phyloP scores from a whole-genome alignment of 495 filamentous ascomycete species.

The Penicillium waksmanii region DNA sequence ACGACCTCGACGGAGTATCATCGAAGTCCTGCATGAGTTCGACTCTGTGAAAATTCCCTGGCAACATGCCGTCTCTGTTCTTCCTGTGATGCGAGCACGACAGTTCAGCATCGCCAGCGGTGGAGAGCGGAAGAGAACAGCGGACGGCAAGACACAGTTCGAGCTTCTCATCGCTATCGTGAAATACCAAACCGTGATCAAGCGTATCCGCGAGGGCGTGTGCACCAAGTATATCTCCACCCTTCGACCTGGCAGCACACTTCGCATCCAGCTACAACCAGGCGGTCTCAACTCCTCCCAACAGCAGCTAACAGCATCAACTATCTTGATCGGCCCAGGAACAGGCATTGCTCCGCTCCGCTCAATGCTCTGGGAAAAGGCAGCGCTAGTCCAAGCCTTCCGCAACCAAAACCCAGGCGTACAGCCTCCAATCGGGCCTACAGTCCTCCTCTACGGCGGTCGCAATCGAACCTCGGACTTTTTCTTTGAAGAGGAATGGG shows the following conservation, averaged over 20 bases:
- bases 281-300: conserved; percentile 59
- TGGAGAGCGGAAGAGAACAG: conserved; percentile 50
- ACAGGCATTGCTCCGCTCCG: conserved; percentile 92
- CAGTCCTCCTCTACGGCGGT: conserved; percentile 75
- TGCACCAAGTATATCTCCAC: conserved; percentile 83
- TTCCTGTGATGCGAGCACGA: conserved; percentile 76
- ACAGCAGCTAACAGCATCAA: conserved; percentile 54
- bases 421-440: conserved; percentile 36
- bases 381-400: conserved; percentile 43
- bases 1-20: conserved; percentile 83
- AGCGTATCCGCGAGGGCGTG: conserved; percentile 81
- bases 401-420: conserved; percentile 36
- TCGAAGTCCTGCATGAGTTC: conserved; percentile 93
- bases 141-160: conserved; percentile 53
- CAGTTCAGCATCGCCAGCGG: conserved; percentile 90
- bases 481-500: conserved; percentile 82
- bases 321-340: conserved; percentile 83
- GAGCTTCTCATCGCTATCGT: conserved; percentile 89
- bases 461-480: conserved; percentile 74
- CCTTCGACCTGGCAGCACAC: conserved; percentile 57
- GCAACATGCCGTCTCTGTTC: conserved; percentile 65
- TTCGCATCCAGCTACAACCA: conserved; percentile 62
- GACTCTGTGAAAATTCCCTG: conserved; percentile 80
- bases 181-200: conserved; percentile 87
- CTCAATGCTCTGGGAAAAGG: conserved; percentile 73